Evolutionary conservation across 192 early-diverging fungal species (phyloP).

Genomic region (Mortierella alpina): DNA sequence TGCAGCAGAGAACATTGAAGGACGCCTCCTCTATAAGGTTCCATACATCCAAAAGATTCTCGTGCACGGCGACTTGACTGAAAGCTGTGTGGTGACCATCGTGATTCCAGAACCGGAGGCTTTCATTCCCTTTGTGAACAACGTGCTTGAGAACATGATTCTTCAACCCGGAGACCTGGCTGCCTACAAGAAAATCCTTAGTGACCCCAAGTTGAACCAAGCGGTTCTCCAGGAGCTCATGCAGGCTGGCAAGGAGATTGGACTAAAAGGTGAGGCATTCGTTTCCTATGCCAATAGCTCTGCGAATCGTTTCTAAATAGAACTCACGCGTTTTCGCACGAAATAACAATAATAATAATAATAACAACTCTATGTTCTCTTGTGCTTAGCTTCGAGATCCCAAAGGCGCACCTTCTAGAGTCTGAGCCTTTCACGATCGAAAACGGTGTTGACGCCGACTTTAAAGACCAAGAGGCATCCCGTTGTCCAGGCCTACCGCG

Average conservation of each 20-base stretch:
- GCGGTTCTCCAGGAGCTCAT: slow-evolving; percentile 67
- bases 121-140: slow-evolving; percentile 55
- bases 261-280: slow-evolving; percentile 25
- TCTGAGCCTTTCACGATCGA: slow-evolving; percentile 79
- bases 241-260: slow-evolving; percentile 58
- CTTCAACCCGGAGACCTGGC: not conserved
- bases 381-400: slow-evolving; percentile 71
- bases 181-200: slow-evolving; percentile 39
- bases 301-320: too few relatives aligned
- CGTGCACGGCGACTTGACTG: slow-evolving; percentile 65
- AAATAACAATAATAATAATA: too few relatives aligned
- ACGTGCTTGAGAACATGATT: not conserved
- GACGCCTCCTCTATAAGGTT: slow-evolving; percentile 12
- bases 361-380: too few relatives aligned
- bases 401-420: slow-evolving; percentile 76
- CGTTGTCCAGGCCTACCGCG: slow-evolving; percentile 32
- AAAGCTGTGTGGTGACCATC: slow-evolving; percentile 60
- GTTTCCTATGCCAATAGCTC: too few relatives aligned
- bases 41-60: slow-evolving; percentile 57
- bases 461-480: slow-evolving; percentile 76
- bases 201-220: slow-evolving; percentile 54
- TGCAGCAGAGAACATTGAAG: slow-evolving; percentile 81
- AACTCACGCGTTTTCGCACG: too few relatives aligned
- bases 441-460: slow-evolving; percentile 85
- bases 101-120: slow-evolving; percentile 63